Conservation (phyloP, 2,329 filamentous ascomycete genomes). For the Macrophomina tecta region DNA sequence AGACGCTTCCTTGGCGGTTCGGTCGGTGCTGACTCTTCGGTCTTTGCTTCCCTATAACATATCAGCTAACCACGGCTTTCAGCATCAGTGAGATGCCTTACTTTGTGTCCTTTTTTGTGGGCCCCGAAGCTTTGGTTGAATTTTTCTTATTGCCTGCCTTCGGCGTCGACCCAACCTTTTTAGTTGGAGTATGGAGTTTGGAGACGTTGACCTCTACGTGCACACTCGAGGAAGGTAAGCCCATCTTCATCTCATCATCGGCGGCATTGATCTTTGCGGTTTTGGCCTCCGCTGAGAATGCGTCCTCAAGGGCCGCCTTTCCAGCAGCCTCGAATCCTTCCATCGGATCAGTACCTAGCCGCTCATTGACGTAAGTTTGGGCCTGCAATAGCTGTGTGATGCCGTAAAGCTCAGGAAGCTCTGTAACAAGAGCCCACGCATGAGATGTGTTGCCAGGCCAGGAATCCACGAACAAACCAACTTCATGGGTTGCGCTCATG, state of each 20-base stretch:
- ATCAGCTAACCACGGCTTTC: neutral
- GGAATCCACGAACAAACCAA: slow-evolving; percentile 73
- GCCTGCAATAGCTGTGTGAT: slow-evolving; percentile 62
- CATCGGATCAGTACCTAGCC: slow-evolving; percentile 30
- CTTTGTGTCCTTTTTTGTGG: neutral
- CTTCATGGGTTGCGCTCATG: slow-evolving; percentile 74
- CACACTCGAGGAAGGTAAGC: slow-evolving; percentile 50
- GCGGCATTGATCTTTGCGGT: slow-evolving; percentile 35
- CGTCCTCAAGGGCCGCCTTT: slow-evolving; percentile 25
- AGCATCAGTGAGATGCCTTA: neutral
- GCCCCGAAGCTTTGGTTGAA: neutral
- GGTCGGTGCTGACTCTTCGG: neutral
- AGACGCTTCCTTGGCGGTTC: slow-evolving; percentile 25
- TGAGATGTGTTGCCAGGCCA: slow-evolving; percentile 68
- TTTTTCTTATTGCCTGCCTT: neutral
- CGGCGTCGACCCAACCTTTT: neutral
- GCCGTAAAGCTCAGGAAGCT: slow-evolving; percentile 62
- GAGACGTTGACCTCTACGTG: slow-evolving; percentile 19
- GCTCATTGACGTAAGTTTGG: slow-evolving; percentile 59
- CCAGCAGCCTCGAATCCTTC: slow-evolving; percentile 36
- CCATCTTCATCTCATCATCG: slow-evolving; percentile 38
- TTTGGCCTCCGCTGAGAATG: slow-evolving; percentile 34
- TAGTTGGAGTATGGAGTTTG: slow-evolving; percentile 1
- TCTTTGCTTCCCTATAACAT: neutral
- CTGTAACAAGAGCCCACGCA: slow-evolving; percentile 69